phyloP scores from a whole-genome alignment of 805 yeast species.

The Tetrapisispora nanseiensis region DNA sequence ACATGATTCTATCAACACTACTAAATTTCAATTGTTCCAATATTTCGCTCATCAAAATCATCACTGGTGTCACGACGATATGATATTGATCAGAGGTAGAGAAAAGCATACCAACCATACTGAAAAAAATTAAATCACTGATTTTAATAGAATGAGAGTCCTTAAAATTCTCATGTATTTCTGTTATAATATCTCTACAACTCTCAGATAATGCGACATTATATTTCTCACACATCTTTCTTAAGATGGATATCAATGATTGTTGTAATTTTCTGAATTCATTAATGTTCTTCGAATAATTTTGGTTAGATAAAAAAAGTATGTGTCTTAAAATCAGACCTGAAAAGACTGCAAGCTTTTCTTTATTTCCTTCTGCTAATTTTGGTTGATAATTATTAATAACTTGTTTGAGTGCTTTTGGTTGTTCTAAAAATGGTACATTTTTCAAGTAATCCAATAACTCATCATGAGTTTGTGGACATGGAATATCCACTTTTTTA shows the following conservation, averaged over 20 bases:
- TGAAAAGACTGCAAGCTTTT: conserved; percentile 53
- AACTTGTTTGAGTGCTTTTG: conserved; percentile 43
- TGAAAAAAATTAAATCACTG: conserved; percentile 55
- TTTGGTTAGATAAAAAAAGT: conserved; percentile 38
- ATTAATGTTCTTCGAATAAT: conserved; percentile 27
- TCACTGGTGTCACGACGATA: conserved; percentile 76
- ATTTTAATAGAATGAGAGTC: conserved; percentile 32
- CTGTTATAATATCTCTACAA: conserved; percentile 46
- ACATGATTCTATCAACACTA: conserved; percentile 36
- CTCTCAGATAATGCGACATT: conserved; percentile 53
- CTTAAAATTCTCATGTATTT: conserved; percentile 45
- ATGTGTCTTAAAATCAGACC: conserved; percentile 55
- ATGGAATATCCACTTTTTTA: conserved; percentile 13
- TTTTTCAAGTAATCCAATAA: conserved; percentile 30
- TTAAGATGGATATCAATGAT: conserved; percentile 38
- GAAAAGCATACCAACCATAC: conserved; percentile 64
- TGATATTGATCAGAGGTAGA: conserved; percentile 96
- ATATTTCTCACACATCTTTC: conserved; percentile 54
- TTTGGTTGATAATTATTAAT: conserved; percentile 62
- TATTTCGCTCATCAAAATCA: conserved; percentile 61
- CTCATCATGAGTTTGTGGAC: conserved; percentile 43
- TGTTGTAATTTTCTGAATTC: conserved; percentile 33
- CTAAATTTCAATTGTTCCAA: conserved; percentile 43
- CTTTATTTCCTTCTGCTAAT: conserved; percentile 73
- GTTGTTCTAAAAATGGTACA: conserved; percentile 34